Base-by-base conservation (phyloP, 1,139 yeast species). In the Yamadazyma dushanensis region DNA sequence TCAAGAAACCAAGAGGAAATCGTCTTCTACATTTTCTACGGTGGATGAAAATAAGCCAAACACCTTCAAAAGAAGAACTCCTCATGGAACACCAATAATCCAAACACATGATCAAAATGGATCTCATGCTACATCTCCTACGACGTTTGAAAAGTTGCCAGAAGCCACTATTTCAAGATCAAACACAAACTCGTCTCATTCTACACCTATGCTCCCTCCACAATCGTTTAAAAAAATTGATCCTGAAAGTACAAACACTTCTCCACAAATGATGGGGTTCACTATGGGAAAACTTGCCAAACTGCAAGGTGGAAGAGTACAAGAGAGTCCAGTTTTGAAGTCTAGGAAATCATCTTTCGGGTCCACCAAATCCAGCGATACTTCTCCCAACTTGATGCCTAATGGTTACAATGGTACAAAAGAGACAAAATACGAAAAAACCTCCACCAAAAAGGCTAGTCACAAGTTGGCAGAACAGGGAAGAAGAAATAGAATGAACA, bases 391-490 rank as follows among this genome's bases (percentile, higher is more conserved):
- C 29, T 32, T 51, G 8, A 16, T 19, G 9, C 30, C 35, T n/a
- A 44, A 46, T 8, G 44, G 29, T 16, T 26, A 23, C 29, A 26
- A 21, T 10, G 37, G 39, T 28, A 31, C 29, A 10, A 45, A 39
- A 10, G 27, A 25, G 27, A 18, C 18, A 5, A 15, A 14, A 9
- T 25, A 25, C 18, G 64, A 59, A 36, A 62, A 57, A 41, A 59
- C 59, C 2, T 57, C 72, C 0, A 68, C 74, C 19, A 82, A 83
- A 56, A 82, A 82, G 49, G 84, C 92, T 4, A 81, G 86, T 17
- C 98, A 92, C 60, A 90, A 92, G 55, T 72, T 87, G 18, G 97
- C 98, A 0, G 98, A 92, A 61, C 97, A 92, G 60, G 97, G 96
- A 8, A 72, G 98, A 41, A 76, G 98, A 50, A 89, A 90, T 57